phyloP scores from a whole-genome alignment of 768 basidiomycete genomes.

The Pleurotus giganteus region DNA sequence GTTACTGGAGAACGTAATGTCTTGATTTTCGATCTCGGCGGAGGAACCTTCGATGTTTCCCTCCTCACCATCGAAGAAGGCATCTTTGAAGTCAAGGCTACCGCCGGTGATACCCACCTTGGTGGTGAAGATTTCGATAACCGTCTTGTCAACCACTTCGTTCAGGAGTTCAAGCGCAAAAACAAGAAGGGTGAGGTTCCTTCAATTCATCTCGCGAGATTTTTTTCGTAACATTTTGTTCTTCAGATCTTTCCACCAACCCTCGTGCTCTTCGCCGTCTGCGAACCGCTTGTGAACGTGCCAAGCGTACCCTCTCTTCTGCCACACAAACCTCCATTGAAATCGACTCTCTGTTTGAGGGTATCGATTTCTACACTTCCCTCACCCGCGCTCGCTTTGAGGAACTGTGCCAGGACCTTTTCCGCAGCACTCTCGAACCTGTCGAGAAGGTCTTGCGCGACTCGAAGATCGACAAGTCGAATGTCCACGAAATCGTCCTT shows the following conservation, averaged over 20 bases:
- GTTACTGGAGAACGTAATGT: constrained; percentile 95
- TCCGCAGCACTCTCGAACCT: constrained; percentile 90
- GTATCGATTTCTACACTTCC: constrained; percentile 97
- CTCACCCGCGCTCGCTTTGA: constrained; percentile 98
- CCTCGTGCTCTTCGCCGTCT: constrained; percentile 96
- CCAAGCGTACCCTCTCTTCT: constrained; percentile 96
- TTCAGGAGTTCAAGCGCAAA: constrained; percentile 96
- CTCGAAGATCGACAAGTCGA: constrained; percentile 95
- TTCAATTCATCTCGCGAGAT: neutral
- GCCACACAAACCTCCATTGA: constrained; percentile 96
- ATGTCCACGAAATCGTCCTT: constrained; percentile 95
- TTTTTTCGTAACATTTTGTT: constrained; percentile 11
- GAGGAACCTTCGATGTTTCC: constrained; percentile 99
- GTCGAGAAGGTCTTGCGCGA: constrained; percentile 98
- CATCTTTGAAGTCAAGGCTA: constrained; percentile 99
- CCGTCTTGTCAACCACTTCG: constrained; percentile 95
- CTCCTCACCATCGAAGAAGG: constrained; percentile 97
- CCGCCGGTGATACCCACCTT: constrained; percentile 98
- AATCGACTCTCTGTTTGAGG: constrained; percentile 97
- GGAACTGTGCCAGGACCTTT: constrained; percentile 92
- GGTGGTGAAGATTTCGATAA: constrained; percentile 99
- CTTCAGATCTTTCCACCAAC: constrained; percentile 79
- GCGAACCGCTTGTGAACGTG: constrained; percentile 97
- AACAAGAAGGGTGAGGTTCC: constrained; percentile 79
- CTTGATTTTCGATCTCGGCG: constrained; percentile 98